These are phyloP conservation scores for Fusarium anguioides DNA, from an alignment of 2,329 filamentous ascomycete species.

Conservation along the genomic window DNA sequence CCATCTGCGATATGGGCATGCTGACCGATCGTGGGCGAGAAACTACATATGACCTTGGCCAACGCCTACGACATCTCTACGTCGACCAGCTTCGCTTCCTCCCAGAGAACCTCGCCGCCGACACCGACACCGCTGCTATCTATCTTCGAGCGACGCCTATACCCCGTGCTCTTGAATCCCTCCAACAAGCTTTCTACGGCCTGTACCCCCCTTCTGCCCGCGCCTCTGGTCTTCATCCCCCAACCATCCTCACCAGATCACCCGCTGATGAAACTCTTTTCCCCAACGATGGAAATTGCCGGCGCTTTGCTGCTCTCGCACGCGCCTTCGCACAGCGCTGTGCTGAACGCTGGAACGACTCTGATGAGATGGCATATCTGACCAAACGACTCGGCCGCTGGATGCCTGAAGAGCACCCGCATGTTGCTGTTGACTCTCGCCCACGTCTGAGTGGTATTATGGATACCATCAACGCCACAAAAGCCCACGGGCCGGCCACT, in stretches of 20 bases:
- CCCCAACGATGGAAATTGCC: conserved; percentile 80
- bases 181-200: conserved; percentile 80
- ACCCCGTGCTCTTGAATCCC: conserved; percentile 79
- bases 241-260: conserved; percentile 73
- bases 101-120: conserved; percentile 65
- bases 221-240: conserved; percentile 62
- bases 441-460: conserved; percentile 90
- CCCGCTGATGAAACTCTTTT: conserved; percentile 80
- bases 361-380: conserved; percentile 85
- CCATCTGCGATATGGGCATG: conserved; percentile 82
- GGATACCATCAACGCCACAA: conserved; percentile 91
- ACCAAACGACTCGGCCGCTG: conserved; percentile 82
- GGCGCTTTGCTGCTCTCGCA: conserved; percentile 75
- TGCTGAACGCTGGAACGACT: conserved; percentile 78
- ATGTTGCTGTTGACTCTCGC: conserved; percentile 83
- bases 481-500: conserved; percentile 80
- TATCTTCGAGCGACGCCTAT: conserved; percentile 81
- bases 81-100: conserved; percentile 80
- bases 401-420: conserved; percentile 78
- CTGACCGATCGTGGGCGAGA: conserved; percentile 79
- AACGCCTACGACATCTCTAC: conserved; percentile 76
- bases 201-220: conserved; percentile 72
- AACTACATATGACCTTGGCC: conserved; percentile 76
- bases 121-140: conserved; percentile 67
- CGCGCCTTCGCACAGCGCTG: conserved; percentile 78